phyloP scores from a whole-genome alignment of 2,329 filamentous ascomycete species.

The Fusarium odoratissimum region DNA sequence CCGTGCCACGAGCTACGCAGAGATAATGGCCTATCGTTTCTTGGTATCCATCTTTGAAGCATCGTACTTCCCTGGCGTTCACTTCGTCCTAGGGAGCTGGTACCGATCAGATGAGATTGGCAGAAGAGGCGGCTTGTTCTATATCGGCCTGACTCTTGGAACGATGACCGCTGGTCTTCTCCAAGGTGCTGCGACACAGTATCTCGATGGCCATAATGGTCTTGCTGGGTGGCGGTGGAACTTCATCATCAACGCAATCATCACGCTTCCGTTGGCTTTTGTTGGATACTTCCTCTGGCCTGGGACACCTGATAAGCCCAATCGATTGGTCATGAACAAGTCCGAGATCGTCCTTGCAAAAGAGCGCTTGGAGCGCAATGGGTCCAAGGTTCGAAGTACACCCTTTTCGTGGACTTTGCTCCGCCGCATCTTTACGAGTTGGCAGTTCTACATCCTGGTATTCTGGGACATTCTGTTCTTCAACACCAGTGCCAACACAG shows the following conservation, averaged over 20 bases:
- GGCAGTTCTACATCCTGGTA: not conserved
- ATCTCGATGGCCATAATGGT: not conserved
- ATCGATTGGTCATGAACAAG: not conserved
- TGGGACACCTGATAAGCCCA: not conserved
- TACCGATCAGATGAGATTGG: not conserved
- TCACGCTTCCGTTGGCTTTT: fast-evolving
- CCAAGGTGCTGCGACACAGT: not conserved
- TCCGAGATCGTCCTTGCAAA: not conserved
- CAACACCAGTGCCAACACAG: not conserved
- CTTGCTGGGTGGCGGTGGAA: not conserved
- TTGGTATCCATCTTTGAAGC: not conserved
- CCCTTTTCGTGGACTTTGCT: not conserved
- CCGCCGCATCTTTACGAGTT: not conserved
- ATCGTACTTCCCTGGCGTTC: not conserved
- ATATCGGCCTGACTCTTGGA: not conserved
- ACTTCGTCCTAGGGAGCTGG: not conserved
- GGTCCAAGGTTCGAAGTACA: not conserved
- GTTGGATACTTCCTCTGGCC: not conserved
- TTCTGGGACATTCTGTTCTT: not conserved
- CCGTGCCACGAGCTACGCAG: not conserved
- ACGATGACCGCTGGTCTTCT: not conserved
- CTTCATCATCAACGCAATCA: not conserved
- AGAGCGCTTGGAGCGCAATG: fast-evolving
- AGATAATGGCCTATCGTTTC: not conserved
- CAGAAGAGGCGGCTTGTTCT: not conserved